Evolutionary conservation across 1,139 yeast species (phyloP), one percentile per base, ranked within the genome.

Genomic region (Taphrina deformans): DNA sequence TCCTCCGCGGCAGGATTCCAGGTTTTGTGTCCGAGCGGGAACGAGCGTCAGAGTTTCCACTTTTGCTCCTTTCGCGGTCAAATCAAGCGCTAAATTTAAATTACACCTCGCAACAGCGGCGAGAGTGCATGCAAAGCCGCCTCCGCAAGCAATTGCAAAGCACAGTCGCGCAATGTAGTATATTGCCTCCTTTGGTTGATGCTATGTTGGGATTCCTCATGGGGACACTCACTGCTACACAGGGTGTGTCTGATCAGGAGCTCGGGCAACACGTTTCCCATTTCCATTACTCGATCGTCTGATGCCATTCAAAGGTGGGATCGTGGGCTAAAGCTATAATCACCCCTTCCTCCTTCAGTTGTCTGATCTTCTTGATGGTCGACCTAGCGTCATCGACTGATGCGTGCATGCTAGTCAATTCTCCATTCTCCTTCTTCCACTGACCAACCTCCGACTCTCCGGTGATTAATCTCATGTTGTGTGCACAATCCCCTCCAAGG

Each of bases 401-500:
- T 16, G 27, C 27, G 21, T 55, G 52, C 61, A 55, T 55, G 21
- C 61, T 55, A 12, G 61, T 55, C 29, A 55, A 2, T 14, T 21
- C 27, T n/a, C 61, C 61, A 26, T 44, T 41, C 52, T 41, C 61
- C 61, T 41, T 45, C 52, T 24, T 12, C 61, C 61, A 55, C 24
- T 55, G 52, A 14, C 52, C 61, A 16, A 45, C 27, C 16, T 55
- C 41, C 14, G 51, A 35, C 26, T 44, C 52, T 2, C 61, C 61
- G 27, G 51, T 10, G 27, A 55, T n/a, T 10, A 55, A 27, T 35
- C 44, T 41, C 6, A 40, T n/a, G 31, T 55, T 41, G 31, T 55
- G 61, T n/a, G 38, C 61, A 31, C 61, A 55, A 35, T 55, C 61
- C 6, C 61, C 61, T 24, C 52, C 61, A 1, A 55, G 52, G 18